Percentiles rank a stretch among this genome's conserved stretches.
These are phyloP conservation scores for Ogataea pilisensis DNA, from an alignment of 805 yeast genomes.

Conservation along the genomic window DNA sequence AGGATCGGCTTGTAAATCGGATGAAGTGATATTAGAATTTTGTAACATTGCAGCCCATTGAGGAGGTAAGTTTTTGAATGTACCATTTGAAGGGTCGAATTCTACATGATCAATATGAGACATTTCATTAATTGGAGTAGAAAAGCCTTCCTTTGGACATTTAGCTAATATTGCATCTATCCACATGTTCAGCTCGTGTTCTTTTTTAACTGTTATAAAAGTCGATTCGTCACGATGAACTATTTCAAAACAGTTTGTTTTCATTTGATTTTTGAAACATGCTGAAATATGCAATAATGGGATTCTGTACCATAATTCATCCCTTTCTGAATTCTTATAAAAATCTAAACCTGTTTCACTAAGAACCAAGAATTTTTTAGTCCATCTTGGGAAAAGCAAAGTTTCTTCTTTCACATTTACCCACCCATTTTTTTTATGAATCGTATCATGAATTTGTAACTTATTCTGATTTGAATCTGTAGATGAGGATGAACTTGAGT, in stretches of 20 bases:
- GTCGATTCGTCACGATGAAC: conserved; percentile 63
- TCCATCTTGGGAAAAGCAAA: conserved; percentile 85
- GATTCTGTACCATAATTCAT: conserved; percentile 47
- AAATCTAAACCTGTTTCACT: conserved; percentile 72
- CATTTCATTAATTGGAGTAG: conserved; percentile 86
- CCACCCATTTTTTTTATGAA: conserved; percentile 65
- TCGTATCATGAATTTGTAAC: conserved; percentile 29
- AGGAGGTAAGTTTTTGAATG: conserved; percentile 47
- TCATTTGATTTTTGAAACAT: conserved; percentile 63
- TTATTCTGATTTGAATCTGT: conserved; percentile 16
- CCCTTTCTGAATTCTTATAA: conserved; percentile 59
- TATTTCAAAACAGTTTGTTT: conserved; percentile 80
- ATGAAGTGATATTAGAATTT: conserved; percentile 56
- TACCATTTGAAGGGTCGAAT: conserved; percentile 71
- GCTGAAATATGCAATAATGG: conserved; percentile 57
- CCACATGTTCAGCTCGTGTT: conserved; percentile 84
- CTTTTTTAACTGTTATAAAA: conserved; percentile 69
- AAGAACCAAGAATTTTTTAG: conserved; percentile 76
- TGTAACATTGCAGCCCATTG: conserved; percentile 54
- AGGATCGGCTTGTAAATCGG: conserved; percentile 61
- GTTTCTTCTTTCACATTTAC: conserved; percentile 92
- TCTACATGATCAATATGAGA: conserved; percentile 89
- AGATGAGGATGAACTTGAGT: conserved; percentile 29
- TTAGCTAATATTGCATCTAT: conserved; percentile 79
- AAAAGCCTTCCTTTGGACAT: conserved; percentile 65